A percentile compares a stretch with the other conserved stretches of the same genome.
These are phyloP conservation scores for Cladosporium sp. DNA, from an alignment of 2,329 filamentous ascomycete species.

Conservation along the genomic window DNA sequence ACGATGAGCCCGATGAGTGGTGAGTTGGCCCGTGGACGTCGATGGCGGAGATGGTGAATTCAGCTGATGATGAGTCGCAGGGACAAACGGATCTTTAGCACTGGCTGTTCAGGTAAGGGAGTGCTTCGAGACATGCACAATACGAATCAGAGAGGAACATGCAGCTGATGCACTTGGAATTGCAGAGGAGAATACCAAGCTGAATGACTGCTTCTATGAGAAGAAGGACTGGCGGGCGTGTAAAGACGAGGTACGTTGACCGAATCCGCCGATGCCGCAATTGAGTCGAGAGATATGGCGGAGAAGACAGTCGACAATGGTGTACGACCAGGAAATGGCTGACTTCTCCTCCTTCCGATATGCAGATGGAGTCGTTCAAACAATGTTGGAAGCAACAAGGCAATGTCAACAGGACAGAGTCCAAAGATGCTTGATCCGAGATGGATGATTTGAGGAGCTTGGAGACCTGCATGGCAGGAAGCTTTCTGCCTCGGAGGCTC, in stretches of 20 bases:
- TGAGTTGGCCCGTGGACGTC: constrained; percentile 42
- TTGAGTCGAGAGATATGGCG: too few relatives aligned
- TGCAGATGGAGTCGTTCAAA: constrained; percentile 84
- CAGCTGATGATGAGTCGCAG: constrained; percentile 48
- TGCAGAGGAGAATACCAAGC: constrained; percentile 77
- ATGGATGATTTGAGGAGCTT: background rate
- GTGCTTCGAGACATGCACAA: too few relatives aligned
- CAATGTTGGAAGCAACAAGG: constrained; percentile 88
- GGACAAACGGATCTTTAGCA: constrained; percentile 97
- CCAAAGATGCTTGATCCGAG: constrained; percentile 57
- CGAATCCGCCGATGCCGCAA: background rate
- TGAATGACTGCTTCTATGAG: constrained; percentile 94
- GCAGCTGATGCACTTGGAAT: too few relatives aligned
- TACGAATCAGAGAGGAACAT: too few relatives aligned
- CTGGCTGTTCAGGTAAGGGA: constrained; percentile 72
- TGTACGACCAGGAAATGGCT: too few relatives aligned
- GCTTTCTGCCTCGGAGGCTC: too few relatives aligned
- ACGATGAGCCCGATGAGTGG: constrained; percentile 96
- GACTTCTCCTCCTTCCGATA: too few relatives aligned
- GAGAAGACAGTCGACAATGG: too few relatives aligned
- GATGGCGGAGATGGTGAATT: background rate
- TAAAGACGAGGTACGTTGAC: constrained; percentile 69
- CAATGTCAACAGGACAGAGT: constrained; percentile 76
- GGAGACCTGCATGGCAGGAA: too few relatives aligned
- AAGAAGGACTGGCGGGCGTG: constrained; percentile 95